These are phyloP conservation scores for Yamadazyma philogaea DNA, from an alignment of 805 yeast genomes.

Conservation along the genomic window DNA sequence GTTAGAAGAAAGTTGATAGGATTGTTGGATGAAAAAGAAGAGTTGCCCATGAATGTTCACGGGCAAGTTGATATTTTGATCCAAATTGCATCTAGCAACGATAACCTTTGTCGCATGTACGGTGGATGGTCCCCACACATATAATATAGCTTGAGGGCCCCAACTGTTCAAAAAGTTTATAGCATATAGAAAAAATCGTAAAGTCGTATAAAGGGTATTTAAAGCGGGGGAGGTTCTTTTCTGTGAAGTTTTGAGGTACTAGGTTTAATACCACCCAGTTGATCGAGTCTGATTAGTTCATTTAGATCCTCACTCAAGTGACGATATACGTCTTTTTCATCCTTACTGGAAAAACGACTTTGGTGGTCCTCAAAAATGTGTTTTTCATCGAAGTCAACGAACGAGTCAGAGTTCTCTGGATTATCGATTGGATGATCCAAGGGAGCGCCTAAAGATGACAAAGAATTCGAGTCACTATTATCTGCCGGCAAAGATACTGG, in stretches of 20 bases:
- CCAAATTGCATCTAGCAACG: conserved; percentile 72
- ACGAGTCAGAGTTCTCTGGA: background rate
- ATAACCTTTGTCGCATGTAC: conserved; percentile 79
- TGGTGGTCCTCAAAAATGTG: background rate
- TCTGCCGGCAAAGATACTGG: background rate
- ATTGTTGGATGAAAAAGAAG: conserved; percentile 70
- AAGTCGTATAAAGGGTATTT: background rate
- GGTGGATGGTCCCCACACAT: conserved; percentile 75
- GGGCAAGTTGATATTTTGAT: conserved; percentile 92
- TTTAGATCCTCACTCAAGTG: conserved; percentile 1
- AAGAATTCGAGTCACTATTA: background rate
- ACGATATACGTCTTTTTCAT: background rate
- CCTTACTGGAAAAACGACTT: background rate
- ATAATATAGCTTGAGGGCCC: conserved; percentile 9
- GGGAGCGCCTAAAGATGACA: background rate
- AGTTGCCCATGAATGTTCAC: conserved; percentile 81
- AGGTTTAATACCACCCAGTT: background rate
- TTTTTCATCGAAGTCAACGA: background rate
- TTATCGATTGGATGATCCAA: background rate
- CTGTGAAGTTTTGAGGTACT: conserved; percentile 11
- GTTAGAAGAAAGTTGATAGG: conserved; percentile 83
- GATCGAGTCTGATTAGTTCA: conserved; percentile 8
- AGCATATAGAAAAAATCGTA: background rate
- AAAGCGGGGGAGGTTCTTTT: conserved; percentile 19
- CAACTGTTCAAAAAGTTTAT: background rate